These are phyloP conservation scores for Flaveria trinervia DNA, from an alignment of 129 eudicot genomes.

Conservation along the genomic window DNA sequence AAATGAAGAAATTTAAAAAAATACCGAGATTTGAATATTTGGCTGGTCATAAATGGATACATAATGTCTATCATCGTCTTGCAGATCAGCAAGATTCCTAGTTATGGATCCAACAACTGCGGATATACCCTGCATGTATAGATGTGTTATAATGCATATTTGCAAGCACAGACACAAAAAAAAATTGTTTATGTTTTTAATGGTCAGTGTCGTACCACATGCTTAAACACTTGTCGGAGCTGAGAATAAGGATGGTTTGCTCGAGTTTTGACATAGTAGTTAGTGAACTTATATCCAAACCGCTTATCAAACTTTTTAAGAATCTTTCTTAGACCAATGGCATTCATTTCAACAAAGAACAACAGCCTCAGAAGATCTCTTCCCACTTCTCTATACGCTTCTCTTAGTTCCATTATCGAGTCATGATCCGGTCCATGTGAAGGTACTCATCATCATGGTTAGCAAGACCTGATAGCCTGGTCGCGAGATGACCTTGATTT, in stretches of 20 bases:
- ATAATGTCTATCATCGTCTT: constrained; percentile 38
- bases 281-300: constrained; percentile 54
- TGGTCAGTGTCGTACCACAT: constrained; percentile 47
- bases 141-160: constrained; percentile 5
- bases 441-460: constrained; percentile 26
- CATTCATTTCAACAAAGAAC: constrained; percentile 62
- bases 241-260: constrained; percentile 73
- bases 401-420: constrained; percentile 36
- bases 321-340: constrained; percentile 61
- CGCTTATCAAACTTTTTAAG: constrained; percentile 68
- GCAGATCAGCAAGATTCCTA: constrained; percentile 52
- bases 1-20: neutral
- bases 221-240: constrained; percentile 65
- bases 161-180: neutral
- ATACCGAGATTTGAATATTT: constrained; percentile 43
- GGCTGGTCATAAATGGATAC: constrained; percentile 64
- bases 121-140: constrained; percentile 55
- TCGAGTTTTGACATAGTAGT: constrained; percentile 66
- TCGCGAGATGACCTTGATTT: constrained; percentile 61
- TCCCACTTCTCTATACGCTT: constrained; percentile 57
- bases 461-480: constrained; percentile 44
- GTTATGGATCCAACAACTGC: constrained; percentile 69
- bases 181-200: neutral
- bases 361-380: constrained; percentile 61
- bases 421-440: constrained; percentile 37